Conservation (phyloP, 345 rosid species). For the Corymbia maculata region DNA sequence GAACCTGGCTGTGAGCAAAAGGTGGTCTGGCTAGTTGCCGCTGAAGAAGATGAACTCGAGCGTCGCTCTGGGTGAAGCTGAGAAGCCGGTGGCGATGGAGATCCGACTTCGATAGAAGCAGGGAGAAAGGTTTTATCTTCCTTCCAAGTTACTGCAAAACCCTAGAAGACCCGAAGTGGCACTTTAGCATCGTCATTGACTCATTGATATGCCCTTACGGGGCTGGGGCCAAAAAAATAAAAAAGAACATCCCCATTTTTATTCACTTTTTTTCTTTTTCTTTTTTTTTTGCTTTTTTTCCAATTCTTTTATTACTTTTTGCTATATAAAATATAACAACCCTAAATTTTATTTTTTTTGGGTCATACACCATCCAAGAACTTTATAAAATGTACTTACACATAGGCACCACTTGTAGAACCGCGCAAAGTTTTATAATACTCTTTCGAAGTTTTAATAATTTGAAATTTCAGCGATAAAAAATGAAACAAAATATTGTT, state of each 20-base stretch:
- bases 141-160: neutral
- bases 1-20: neutral
- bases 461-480: neutral
- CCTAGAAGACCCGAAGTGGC: neutral
- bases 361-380: neutral
- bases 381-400: neutral
- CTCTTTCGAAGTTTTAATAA: neutral
- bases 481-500: neutral
- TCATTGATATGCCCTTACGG: neutral
- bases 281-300: neutral
- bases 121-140: neutral
- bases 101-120: neutral
- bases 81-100: neutral
- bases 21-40: neutral
- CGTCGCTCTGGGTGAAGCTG: neutral
- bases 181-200: neutral
- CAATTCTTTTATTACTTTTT: neutral
- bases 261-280: fast-evolving
- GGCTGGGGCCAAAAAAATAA: neutral
- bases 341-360: neutral
- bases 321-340: neutral
- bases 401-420: neutral
- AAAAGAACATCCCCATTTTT: neutral
- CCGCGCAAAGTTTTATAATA: neutral
- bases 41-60: neutral